These are phyloP conservation scores for Cinnamomum micranthum DNA, from an alignment of 164 flowering plant genomes.

Conservation along the genomic window DNA sequence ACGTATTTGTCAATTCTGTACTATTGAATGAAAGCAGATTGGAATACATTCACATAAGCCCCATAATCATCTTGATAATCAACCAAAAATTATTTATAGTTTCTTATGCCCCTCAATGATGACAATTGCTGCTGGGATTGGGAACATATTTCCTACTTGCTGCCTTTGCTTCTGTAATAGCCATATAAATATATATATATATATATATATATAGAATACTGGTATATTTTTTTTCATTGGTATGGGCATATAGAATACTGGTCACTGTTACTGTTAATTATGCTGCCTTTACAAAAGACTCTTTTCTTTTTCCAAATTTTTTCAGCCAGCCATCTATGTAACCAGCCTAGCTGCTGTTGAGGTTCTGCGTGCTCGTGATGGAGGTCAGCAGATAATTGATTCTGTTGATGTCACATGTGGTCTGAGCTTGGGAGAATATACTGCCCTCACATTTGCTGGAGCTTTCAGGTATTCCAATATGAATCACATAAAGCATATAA, in stretches of 20 bases:
- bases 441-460: slow-evolving; percentile 98
- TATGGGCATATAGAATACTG: background rate
- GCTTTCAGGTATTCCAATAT: slow-evolving; percentile 67
- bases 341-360: slow-evolving; percentile 98
- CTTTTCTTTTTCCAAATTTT: background rate
- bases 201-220: background rate
- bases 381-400: slow-evolving; percentile 91
- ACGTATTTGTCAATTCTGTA: background rate
- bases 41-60: background rate
- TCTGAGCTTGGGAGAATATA: slow-evolving; percentile 97
- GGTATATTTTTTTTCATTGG: too few relatives aligned
- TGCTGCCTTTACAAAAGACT: slow-evolving; percentile 1
- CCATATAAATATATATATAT: background rate
- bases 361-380: slow-evolving; percentile 82
- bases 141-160: background rate
- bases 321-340: slow-evolving; percentile 98
- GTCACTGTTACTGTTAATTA: background rate
- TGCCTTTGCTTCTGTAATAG: background rate
- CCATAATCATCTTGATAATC: background rate
- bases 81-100: background rate
- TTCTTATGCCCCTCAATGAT: background rate
- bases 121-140: background rate
- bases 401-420: slow-evolving; percentile 99
- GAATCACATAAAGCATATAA: background rate
- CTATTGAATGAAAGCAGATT: background rate